A percentile compares a stretch with the other conserved stretches of the same genome.
Conservation (phyloP, 2,329 filamentous ascomycete species). For the Microdochium paspali region DNA sequence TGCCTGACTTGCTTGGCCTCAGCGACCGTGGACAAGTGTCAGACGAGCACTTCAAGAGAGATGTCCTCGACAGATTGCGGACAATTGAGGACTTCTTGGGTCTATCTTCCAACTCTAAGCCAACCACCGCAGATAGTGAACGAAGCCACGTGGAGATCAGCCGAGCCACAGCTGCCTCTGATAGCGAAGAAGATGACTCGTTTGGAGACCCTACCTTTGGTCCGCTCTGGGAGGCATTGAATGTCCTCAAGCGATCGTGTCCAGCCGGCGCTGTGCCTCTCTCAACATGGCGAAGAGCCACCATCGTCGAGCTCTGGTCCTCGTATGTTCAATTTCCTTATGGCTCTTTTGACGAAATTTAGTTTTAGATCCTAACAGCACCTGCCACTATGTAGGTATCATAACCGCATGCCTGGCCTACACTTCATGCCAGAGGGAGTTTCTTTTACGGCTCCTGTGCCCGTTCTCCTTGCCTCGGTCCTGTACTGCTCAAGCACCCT, state of each 20-base stretch:
- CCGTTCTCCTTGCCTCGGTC: slow-evolving; percentile 31
- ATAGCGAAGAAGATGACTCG: slow-evolving; percentile 3
- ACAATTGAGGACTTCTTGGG: slow-evolving; percentile 16
- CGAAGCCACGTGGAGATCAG: neutral
- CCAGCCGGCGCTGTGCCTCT: slow-evolving; percentile 10
- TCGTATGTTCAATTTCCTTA: slow-evolving; percentile 11
- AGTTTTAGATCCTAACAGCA: neutral
- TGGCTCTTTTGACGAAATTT: neutral
- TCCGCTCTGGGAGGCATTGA: slow-evolving; percentile 19
- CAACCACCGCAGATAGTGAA: neutral
- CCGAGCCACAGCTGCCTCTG: slow-evolving; percentile 1
- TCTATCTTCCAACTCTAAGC: slow-evolving; percentile 2
- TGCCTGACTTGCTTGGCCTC: slow-evolving; percentile 2
- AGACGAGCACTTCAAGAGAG: slow-evolving; percentile 9
- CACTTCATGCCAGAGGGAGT: slow-evolving; percentile 33
- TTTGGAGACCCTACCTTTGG: slow-evolving; percentile 8
- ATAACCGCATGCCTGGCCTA: slow-evolving; percentile 31
- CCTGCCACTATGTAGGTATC: slow-evolving; percentile 20
- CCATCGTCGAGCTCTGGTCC: slow-evolving; percentile 24
- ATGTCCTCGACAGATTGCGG: slow-evolving; percentile 11
- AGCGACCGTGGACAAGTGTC: slow-evolving; percentile 1
- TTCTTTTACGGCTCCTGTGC: slow-evolving; percentile 29
- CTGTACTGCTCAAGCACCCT: slow-evolving; percentile 29
- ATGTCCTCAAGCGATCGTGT: slow-evolving; percentile 15
- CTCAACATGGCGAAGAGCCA: slow-evolving; percentile 19